phyloP scores from a whole-genome alignment of 345 rosid genomes.

The Toxicodendron radicans region DNA sequence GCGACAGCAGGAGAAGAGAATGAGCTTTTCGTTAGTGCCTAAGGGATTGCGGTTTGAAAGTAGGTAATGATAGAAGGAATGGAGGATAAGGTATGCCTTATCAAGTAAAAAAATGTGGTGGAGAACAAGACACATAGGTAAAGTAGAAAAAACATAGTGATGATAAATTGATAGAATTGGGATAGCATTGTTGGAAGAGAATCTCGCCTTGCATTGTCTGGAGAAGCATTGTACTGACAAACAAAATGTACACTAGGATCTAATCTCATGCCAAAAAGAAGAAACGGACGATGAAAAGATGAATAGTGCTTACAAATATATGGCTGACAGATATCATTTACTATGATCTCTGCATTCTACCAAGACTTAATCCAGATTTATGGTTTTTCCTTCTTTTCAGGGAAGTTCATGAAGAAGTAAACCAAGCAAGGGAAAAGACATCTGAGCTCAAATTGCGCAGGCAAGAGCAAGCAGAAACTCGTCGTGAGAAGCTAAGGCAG shows the following conservation, averaged over 20 bases:
- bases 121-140: not conserved
- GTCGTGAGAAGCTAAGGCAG: conserved; percentile 77
- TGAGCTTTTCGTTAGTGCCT: not conserved
- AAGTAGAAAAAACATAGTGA: not conserved
- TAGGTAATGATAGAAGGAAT: not conserved
- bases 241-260: not conserved
- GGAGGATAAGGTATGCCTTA: not conserved
- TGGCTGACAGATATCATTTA: not conserved
- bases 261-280: not conserved
- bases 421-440: conserved; percentile 74
- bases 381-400: conserved; percentile 33
- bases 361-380: not conserved
- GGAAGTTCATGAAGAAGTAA: conserved; percentile 92
- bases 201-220: not conserved
- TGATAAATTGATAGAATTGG: not conserved
- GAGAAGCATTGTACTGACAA: not conserved
- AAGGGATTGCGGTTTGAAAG: not conserved
- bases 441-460: conserved; percentile 67
- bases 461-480: conserved; percentile 71
- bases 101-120: not conserved
- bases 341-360: not conserved
- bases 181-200: not conserved
- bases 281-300: not conserved
- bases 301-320: not conserved
- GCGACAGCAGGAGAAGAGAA: not conserved